Conservation (phyloP, 768 basidiomycete species). For the Pleurotus pulmonarius region DNA sequence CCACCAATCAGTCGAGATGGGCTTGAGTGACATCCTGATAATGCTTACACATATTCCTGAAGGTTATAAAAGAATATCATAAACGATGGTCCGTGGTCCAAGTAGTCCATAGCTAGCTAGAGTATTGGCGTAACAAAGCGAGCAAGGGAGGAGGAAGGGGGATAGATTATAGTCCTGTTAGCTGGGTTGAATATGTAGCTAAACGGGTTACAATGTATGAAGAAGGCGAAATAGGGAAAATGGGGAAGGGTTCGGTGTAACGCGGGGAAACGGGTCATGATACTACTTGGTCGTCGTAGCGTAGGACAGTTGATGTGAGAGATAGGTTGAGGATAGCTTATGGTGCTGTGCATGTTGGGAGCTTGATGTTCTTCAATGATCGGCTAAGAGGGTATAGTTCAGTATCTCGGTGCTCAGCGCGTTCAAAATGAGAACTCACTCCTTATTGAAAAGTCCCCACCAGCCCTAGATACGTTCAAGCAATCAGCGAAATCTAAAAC, state of each 20-base stretch:
- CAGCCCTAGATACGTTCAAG: conserved; percentile 27
- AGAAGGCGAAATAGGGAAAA: too few species aligned
- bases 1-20: too few species aligned
- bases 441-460: conserved; percentile 44
- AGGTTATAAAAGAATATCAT: too few species aligned
- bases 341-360: conserved; percentile 53
- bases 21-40: too few species aligned
- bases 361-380: conserved; percentile 66
- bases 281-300: background rate
- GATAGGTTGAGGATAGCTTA: conserved; percentile 15
- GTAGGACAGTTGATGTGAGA: background rate
- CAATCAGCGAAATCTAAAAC: background rate
- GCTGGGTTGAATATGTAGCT: too few species aligned
- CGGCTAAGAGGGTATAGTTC: conserved; percentile 36
- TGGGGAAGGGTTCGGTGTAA: too few species aligned
- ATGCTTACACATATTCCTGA: too few species aligned
- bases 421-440: conserved; percentile 24
- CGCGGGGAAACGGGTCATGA: background rate
- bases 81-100: conserved; percentile 5
- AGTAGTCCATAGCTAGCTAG: conserved; percentile 4
- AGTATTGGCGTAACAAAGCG: background rate
- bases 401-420: background rate
- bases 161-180: background rate
- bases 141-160: background rate
- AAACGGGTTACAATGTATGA: too few species aligned